phyloP scores from a whole-genome alignment of 1,139 yeast genomes.

The Magnusiomyces paraingens region DNA sequence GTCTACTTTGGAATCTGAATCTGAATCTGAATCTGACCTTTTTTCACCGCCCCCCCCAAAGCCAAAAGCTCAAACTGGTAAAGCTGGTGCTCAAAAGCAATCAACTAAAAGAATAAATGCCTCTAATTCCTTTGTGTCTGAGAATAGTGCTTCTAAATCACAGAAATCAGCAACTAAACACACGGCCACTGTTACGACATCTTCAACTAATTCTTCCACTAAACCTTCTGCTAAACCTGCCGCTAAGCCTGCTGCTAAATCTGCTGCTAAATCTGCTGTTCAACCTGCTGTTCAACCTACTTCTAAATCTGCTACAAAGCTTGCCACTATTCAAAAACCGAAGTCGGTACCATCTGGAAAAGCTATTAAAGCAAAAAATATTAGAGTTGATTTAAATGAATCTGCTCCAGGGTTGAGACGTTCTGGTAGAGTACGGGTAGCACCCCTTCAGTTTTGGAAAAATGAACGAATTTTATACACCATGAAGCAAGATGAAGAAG shows the following conservation, averaged over 20 bases:
- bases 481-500: slow-evolving; percentile 25
- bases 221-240: too few relatives aligned
- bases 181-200: too few relatives aligned
- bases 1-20: slow-evolving; percentile 6
- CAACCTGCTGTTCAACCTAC: neutral
- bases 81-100: too few relatives aligned
- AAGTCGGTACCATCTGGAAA: neutral
- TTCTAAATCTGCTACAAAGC: neutral
- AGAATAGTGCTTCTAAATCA: too few relatives aligned
- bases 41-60: neutral
- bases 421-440: slow-evolving; percentile 59
- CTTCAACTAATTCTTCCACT: too few relatives aligned
- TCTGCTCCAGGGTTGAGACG: slow-evolving; percentile 31
- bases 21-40: slow-evolving; percentile 7
- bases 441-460: slow-evolving; percentile 82
- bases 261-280: neutral
- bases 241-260: neutral
- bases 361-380: neutral
- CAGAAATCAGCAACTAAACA: too few relatives aligned
- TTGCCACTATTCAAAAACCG: slow-evolving; percentile 2
- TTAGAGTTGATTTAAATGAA: neutral
- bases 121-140: too few relatives aligned
- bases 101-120: too few relatives aligned
- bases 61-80: neutral
- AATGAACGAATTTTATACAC: slow-evolving; percentile 70